Evolutionary conservation across 805 yeast genomes (phyloP), one percentile per base, ranked within the genome.

Genomic region (Myxozyma nipponensis): DNA sequence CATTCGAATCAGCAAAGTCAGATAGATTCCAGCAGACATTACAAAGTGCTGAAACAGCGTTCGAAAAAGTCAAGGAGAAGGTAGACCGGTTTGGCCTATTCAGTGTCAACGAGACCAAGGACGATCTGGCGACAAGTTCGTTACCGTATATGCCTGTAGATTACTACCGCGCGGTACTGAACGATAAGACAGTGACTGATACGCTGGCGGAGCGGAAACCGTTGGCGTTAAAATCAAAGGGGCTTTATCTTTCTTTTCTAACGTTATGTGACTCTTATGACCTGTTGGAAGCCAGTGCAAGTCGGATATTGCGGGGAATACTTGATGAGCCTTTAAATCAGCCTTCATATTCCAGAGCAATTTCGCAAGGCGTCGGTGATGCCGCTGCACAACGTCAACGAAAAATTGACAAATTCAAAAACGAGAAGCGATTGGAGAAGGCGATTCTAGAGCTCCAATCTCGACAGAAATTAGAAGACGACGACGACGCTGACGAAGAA

Each of bases 71-170:
- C 7, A 32, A 44, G 23, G 19, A 5, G 9, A 54, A 54, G 30
- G 21, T 39, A 0, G 68, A 72, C 10, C 67, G 69, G n/a, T 66
- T 81, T 17, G 72, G 80, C 2, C 64, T 88, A 22, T 88, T 86
- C 68, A 84, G 91, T 59, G 67, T 69, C 10, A 87, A 87, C 64
- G 96, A 89, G 63, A 62, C 74, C 0, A 50, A 85, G 1, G 85
- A 81, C 0, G 97, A 89, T 59, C 61, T 89, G 9, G 72, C 77
- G 36, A 83, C 95, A 0, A 64, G 69, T 3, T 80, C 85, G 39
- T 63, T 89, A 18, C 79, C 42, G 19, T 57, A 51, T 57, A 63
- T 86, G 18, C 69, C 77, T 3, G 62, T 84, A 1, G 81, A 82
- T 53, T 88, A 73, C 63, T 76, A 81, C 58, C 60, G 84, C 34